These are phyloP conservation scores for Rubia tinctorum DNA, from an alignment of 305 asterid species.

Conservation along the genomic window DNA sequence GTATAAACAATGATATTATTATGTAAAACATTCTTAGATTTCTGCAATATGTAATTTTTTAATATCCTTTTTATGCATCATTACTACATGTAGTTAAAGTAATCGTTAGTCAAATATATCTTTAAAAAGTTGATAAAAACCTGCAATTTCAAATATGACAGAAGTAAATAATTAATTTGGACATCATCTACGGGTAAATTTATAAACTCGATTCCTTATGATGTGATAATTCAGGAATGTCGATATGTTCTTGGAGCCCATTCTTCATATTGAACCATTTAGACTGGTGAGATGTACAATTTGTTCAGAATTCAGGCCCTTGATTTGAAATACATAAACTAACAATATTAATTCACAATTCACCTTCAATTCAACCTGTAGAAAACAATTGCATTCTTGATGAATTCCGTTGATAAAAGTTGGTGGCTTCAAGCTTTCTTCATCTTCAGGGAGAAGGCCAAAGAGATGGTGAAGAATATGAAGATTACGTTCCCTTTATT, in stretches of 20 bases:
- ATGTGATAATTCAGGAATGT: conserved; percentile 39
- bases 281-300: conserved; percentile 52
- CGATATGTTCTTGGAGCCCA: conserved; percentile 70
- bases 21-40: too few relatives aligned
- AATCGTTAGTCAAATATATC: too few relatives aligned
- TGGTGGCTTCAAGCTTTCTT: conserved; percentile 14
- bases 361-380: conserved; percentile 21
- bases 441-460: conserved; percentile 26
- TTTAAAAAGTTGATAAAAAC: too few relatives aligned
- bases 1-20: too few relatives aligned
- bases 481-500: conserved; percentile 26
- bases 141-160: too few relatives aligned
- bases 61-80: too few relatives aligned
- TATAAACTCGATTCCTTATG: background rate
- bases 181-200: background rate
- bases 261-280: conserved; percentile 47
- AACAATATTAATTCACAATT: background rate
- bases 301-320: too few relatives aligned
- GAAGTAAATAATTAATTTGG: background rate
- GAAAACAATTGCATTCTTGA: conserved; percentile 34
- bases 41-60: too few relatives aligned
- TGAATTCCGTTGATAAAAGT: conserved; percentile 38
- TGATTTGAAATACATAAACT: background rate
- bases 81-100: too few relatives aligned
- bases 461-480: conserved; percentile 17